Evolutionary conservation across 345 rosid genomes (phyloP).

Genomic region (Eucalyptus pauciflora): DNA sequence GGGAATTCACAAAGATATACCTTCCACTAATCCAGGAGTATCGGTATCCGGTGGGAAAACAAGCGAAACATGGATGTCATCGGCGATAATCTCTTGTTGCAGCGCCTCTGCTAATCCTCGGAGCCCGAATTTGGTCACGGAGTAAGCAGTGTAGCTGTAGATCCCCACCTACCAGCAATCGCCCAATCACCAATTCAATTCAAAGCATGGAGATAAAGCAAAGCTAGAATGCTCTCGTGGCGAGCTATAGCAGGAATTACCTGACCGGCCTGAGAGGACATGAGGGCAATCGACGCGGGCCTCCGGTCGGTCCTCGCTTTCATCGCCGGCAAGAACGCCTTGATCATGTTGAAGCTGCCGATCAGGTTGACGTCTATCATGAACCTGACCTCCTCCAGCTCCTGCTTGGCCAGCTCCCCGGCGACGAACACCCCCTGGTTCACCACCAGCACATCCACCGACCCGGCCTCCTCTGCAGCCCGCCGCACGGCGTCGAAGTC

Average conservation of each 20-base stretch:
- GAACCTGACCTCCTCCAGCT: slow-evolving; percentile 59
- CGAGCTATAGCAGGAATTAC: slow-evolving; percentile 2
- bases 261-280: slow-evolving; percentile 94
- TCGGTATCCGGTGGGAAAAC: slow-evolving; percentile 80
- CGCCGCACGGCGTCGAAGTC: too few relatives aligned
- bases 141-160: slow-evolving; percentile 80
- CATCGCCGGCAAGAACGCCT: slow-evolving; percentile 75
- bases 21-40: slow-evolving; percentile 4
- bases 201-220: neutral
- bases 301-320: slow-evolving; percentile 36
- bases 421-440: too few relatives aligned
- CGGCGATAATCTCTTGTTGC: slow-evolving; percentile 79
- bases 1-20: neutral
- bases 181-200: neutral
- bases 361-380: slow-evolving; percentile 73
- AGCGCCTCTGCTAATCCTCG: slow-evolving; percentile 85
- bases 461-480: too few relatives aligned
- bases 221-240: neutral
- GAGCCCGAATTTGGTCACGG: slow-evolving; percentile 81
- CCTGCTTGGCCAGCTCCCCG: too few relatives aligned
- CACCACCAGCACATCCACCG: too few relatives aligned
- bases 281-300: slow-evolving; percentile 60
- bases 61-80: slow-evolving; percentile 65
- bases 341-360: slow-evolving; percentile 78
- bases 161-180: slow-evolving; percentile 39